A percentile compares a stretch with the other conserved stretches of the same genome.
Conservation (phyloP, 169 alveolate species). For the Plasmodium cynomolgi region DNA sequence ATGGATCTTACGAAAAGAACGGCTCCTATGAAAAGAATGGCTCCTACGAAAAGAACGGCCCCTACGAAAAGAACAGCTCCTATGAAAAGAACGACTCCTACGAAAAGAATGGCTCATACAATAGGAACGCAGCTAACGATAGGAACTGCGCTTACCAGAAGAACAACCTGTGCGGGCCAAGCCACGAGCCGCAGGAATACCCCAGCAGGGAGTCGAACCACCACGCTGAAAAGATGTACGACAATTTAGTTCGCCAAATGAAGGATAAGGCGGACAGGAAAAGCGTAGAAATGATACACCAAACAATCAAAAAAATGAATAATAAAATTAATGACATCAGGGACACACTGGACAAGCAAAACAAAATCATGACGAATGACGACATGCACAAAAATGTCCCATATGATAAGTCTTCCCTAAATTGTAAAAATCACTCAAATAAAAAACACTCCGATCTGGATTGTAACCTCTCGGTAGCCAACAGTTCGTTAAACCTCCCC, state of each 20-base stretch:
- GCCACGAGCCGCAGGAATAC: not conserved
- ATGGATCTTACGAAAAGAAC: not conserved
- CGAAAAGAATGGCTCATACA: not conserved
- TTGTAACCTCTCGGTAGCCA: constrained; percentile 19
- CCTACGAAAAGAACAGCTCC: not conserved
- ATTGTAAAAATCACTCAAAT: constrained; percentile 20
- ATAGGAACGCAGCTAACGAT: not conserved
- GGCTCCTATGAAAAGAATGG: not conserved
- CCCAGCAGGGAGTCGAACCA: constrained; percentile 13
- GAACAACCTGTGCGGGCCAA: not conserved
- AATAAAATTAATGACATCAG: constrained; percentile 43
- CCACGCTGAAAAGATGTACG: constrained; percentile 42
- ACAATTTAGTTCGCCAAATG: constrained; percentile 27
- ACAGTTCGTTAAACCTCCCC: constrained; percentile 18
- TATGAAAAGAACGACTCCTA: not conserved
- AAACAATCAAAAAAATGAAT: constrained; percentile 62
- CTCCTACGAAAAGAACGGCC: not conserved
- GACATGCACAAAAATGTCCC: constrained; percentile 12
- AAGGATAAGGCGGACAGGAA: constrained; percentile 60
- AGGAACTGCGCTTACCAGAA: not conserved
- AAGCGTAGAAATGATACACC: constrained; percentile 65
- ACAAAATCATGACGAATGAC: constrained; percentile 25
- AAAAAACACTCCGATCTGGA: constrained; percentile 2
- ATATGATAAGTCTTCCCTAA: constrained; percentile 5
- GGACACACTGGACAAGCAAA: constrained; percentile 46